Evolutionary conservation across 768 basidiomycete genomes (phyloP), one percentile per base, ranked within the genome.

Genomic region (Boletellus ananiceps): DNA sequence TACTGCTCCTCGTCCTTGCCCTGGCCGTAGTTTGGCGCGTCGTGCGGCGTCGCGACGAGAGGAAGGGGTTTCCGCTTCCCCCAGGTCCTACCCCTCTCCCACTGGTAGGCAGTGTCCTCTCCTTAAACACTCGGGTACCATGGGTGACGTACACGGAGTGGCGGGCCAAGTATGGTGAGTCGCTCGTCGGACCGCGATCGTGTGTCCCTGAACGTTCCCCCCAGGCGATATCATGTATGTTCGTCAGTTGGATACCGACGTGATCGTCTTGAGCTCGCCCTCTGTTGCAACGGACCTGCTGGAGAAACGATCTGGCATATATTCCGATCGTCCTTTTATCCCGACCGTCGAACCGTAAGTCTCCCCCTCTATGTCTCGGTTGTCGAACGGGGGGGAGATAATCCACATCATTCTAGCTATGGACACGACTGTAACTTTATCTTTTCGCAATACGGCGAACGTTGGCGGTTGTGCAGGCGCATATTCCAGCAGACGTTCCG

Each of bases 291-390:
- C 37, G 7, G 27, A 27, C 6, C 27, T 49, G 19, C 23, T 49
- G 4, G 41, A 49, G 14, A 19, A 14, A 11, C 48, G 48, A 16
- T 39, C 48, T 6, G 19, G 36, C 5, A 37, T 49, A 11, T 49
- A 49, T 23, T 49, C 48, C 18, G 48, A 49, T 29, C 42, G 48
- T 16, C 48, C 48, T 13, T 44, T 31, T 29, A 13, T 44, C 23
- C 27, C 36, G 15, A 44, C 42, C 3, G 18, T 35, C 14, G 36
- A 19, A 31, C 48, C 48, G 40, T 48, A 21, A 14, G 47, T 48
- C 9, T 9, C 16, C 14, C 36, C 14, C 8, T 18, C 9, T 7
- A 5, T 19, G 8, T 36, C 35, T 16, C n/a, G 35, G 7, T 18
- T 9, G 8, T 8, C 16, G 16, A 18, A 37, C 8, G 16, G 18